Conservation (phyloP, 768 basidiomycete genomes). For the Holtermanniella nyarrowii region DNA sequence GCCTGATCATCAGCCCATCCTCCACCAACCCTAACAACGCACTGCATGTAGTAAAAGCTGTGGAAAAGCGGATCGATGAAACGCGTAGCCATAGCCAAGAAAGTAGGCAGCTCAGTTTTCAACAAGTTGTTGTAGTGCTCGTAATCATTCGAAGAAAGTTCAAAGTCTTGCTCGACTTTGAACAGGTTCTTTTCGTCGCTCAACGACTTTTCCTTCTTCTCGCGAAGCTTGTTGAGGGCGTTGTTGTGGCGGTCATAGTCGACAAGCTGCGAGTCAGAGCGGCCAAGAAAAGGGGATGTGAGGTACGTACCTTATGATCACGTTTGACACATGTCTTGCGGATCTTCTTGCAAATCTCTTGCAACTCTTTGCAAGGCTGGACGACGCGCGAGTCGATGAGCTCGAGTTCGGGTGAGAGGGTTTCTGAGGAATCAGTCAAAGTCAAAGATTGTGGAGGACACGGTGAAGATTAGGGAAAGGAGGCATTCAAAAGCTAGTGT, state of each 20-base stretch:
- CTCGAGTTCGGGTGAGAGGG: slow-evolving; percentile 81
- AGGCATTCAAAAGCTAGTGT: too few relatives aligned
- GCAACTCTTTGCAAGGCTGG: slow-evolving; percentile 79
- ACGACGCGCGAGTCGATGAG: slow-evolving; percentile 78
- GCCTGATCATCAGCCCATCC: slow-evolving; percentile 44
- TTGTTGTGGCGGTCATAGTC: slow-evolving; percentile 97
- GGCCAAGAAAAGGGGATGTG: too few relatives aligned
- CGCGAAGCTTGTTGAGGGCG: slow-evolving; percentile 82
- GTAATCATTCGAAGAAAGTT: slow-evolving; percentile 80
- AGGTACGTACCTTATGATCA: slow-evolving; percentile 97
- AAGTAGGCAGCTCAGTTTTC: slow-evolving; percentile 87
- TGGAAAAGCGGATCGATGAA: slow-evolving; percentile 98
- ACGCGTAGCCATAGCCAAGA: slow-evolving; percentile 72
- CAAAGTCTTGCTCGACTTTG: slow-evolving; percentile 96
- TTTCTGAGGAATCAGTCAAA: slow-evolving; percentile 38
- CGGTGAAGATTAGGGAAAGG: too few relatives aligned
- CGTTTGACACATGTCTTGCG: slow-evolving; percentile 92
- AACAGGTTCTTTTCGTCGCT: slow-evolving; percentile 94
- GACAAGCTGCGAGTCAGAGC: slow-evolving; percentile 56
- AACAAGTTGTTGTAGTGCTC: slow-evolving; percentile 81
- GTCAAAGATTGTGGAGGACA: too few relatives aligned
- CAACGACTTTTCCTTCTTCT: slow-evolving; percentile 96
- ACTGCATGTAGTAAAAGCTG: slow-evolving; percentile 99
- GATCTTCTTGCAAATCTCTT: slow-evolving; percentile 73
- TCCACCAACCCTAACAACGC: slow-evolving; percentile 40